A percentile compares a stretch with the other conserved stretches of the same genome.
phyloP scores from a whole-genome alignment of 1,284 basidiomycete species.

The Puccinia hordei region DNA sequence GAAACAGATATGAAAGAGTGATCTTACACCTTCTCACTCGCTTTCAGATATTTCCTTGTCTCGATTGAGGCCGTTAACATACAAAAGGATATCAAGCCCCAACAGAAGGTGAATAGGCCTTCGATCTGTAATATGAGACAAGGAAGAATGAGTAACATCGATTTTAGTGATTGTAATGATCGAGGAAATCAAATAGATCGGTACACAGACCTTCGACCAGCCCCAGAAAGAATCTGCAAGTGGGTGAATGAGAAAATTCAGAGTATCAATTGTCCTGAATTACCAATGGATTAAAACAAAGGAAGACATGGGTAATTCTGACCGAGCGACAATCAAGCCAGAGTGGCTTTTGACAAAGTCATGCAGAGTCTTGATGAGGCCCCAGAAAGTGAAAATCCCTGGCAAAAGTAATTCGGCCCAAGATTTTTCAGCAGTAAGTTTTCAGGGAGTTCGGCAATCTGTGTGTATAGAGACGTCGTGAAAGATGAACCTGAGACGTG shows the following conservation, averaged over 20 bases:
- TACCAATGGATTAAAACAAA: too few species aligned
- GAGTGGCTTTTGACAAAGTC: slow-evolving; percentile 37
- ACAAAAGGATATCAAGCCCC: slow-evolving; percentile 23
- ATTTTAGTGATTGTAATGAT: not conserved
- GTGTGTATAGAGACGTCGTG: not conserved
- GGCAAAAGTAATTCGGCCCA: slow-evolving; percentile 54
- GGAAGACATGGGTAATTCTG: not conserved
- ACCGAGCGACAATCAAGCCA: slow-evolving; percentile 45
- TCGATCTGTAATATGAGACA: slow-evolving; percentile 28
- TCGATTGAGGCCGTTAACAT: slow-evolving; percentile 38
- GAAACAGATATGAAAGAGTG: not conserved
- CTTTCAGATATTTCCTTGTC: slow-evolving; percentile 1
- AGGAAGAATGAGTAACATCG: not conserved
- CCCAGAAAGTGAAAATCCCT: slow-evolving; percentile 54
- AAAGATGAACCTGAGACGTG: not conserved
- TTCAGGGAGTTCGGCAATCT: slow-evolving; percentile 52
- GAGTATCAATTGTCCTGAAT: not conserved
- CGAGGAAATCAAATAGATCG: not conserved
- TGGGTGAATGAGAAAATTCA: too few species aligned
- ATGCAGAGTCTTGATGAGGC: slow-evolving; percentile 52
- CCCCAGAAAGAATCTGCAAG: slow-evolving; percentile 45
- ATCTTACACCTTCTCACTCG: slow-evolving; percentile 28
- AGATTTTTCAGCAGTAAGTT: slow-evolving; percentile 53
- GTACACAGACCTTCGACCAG: slow-evolving; percentile 31
- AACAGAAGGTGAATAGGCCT: slow-evolving; percentile 36